A percentile compares a stretch with the other conserved stretches of the same genome.
Conservation (phyloP, 495 filamentous ascomycete species). For the Penicillium canescens region DNA sequence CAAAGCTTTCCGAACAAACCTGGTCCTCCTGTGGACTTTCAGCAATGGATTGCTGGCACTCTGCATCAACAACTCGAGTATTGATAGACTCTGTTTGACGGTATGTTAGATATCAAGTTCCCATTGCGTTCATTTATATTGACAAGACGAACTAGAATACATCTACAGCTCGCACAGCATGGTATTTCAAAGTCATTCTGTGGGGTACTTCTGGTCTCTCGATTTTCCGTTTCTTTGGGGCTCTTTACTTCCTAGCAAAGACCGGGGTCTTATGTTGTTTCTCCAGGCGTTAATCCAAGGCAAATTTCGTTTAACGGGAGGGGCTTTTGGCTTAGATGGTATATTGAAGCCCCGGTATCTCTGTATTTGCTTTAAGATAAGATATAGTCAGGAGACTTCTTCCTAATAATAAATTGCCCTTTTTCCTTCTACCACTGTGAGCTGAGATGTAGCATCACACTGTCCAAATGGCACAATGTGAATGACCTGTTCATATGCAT, state of each 20-base stretch:
- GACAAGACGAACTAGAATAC: conserved; percentile 5
- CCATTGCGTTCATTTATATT: background rate
- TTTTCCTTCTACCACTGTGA: too few species aligned
- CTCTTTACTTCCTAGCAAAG: conserved; percentile 21
- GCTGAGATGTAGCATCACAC: too few species aligned
- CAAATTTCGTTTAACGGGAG: too few species aligned
- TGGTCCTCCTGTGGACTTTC: conserved; percentile 88
- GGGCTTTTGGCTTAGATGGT: too few species aligned
- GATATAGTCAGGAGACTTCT: too few species aligned
- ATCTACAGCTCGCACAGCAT: conserved; percentile 17
- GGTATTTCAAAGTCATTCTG: conserved; percentile 22
- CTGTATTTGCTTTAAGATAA: too few species aligned
- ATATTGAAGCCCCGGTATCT: too few species aligned
- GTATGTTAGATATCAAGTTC: conserved; percentile 52
- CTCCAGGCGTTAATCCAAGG: conserved; percentile 6
- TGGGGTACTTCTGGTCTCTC: conserved; percentile 23
- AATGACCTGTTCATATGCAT: too few species aligned
- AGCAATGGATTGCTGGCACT: conserved; percentile 82
- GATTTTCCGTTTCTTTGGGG: conserved; percentile 22
- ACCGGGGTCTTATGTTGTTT: conserved; percentile 20
- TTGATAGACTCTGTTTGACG: conserved; percentile 73
- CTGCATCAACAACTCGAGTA: conserved; percentile 75
- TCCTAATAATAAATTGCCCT: too few species aligned
- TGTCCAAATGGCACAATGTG: too few species aligned
- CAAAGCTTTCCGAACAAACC: conserved; percentile 91